Evolutionary conservation across 345 rosid genomes (phyloP).

Genomic region (Eutrema heterophyllum): DNA sequence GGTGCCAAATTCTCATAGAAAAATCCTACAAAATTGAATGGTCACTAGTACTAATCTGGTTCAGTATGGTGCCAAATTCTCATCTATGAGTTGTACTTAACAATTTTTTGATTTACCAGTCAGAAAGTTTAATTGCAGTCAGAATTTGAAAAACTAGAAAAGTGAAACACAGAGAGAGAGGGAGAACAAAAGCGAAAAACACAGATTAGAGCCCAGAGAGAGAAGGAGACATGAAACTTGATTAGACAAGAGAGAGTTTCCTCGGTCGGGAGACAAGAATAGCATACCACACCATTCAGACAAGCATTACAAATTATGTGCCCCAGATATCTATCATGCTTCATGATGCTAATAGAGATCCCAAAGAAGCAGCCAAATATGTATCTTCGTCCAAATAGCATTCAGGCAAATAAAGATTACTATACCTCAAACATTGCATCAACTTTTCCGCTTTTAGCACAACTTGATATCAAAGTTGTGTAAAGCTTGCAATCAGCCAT

Average conservation of each 20-base stretch:
- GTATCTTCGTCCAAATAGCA: conserved; percentile 2
- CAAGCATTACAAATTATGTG: not conserved
- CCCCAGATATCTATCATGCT: not conserved
- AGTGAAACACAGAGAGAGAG: too few species aligned
- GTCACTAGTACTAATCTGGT: too few species aligned
- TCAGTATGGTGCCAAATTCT: too few species aligned
- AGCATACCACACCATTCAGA: not conserved
- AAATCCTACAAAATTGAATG: too few species aligned
- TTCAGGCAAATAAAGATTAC: conserved; percentile 21
- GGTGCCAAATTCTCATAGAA: too few species aligned
- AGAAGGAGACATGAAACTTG: too few species aligned
- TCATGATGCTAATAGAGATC: not conserved
- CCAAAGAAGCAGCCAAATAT: not conserved
- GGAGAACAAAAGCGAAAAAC: too few species aligned
- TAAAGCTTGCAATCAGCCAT: conserved; percentile 85
- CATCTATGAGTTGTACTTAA: too few species aligned
- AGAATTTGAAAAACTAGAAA: too few species aligned
- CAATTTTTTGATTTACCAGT: too few species aligned
- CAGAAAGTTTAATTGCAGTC: too few species aligned
- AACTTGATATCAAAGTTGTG: conserved; percentile 87
- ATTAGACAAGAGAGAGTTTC: not conserved
- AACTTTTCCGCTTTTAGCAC: conserved; percentile 92
- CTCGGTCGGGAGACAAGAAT: not conserved
- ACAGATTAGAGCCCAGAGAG: too few species aligned
- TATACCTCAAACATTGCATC: conserved; percentile 94